phyloP scores from a whole-genome alignment of 306 rosid genomes.

The Senna tora region DNA sequence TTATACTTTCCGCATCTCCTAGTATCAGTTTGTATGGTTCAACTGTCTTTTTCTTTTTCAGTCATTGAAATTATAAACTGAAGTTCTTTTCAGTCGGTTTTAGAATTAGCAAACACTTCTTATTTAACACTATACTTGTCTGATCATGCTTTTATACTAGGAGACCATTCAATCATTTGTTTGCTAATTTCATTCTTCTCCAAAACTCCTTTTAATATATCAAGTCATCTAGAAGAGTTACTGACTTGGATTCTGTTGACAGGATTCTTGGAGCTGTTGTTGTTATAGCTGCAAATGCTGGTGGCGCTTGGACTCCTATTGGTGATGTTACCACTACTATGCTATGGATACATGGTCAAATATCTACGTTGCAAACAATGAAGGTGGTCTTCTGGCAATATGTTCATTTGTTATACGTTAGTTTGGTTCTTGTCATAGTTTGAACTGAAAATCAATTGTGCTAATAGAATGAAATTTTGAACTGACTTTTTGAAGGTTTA shows the following conservation, averaged over 20 bases:
- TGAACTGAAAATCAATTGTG: slow-evolving; percentile 7
- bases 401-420: slow-evolving; percentile 12
- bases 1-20: no score
- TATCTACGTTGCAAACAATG: slow-evolving; percentile 78
- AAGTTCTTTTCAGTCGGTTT: no score
- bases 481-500: background rate
- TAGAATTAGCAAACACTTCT: no score
- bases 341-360: slow-evolving; percentile 98
- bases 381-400: slow-evolving; percentile 54
- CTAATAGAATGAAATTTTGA: slow-evolving; percentile 18
- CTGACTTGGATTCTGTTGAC: slow-evolving; percentile 47
- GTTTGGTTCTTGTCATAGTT: background rate
- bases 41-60: no score
- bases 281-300: slow-evolving; percentile 96
- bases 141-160: background rate
- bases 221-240: slow-evolving; percentile 12
- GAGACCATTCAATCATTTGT: background rate
- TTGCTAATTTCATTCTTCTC: background rate
- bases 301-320: slow-evolving; percentile 99
- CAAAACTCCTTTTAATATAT: background rate
- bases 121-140: background rate
- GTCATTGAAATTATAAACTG: no score
- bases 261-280: slow-evolving; percentile 97
- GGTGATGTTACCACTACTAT: slow-evolving; percentile 98
- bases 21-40: no score